Evolutionary conservation across 805 yeast species (phyloP).

Genomic region (Cyberlindnera petersonii): DNA sequence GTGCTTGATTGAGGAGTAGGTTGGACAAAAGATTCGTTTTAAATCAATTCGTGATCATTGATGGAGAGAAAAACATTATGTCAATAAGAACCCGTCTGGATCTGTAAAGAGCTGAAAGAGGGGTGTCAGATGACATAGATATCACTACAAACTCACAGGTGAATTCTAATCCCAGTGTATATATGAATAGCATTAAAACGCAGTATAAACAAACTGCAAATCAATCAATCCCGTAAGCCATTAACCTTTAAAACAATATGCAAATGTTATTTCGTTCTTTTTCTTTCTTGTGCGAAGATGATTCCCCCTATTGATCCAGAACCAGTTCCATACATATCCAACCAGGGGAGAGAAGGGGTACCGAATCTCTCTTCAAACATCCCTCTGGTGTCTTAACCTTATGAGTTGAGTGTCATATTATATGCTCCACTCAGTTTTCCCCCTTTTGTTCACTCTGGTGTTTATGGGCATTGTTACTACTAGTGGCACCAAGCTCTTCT

Average conservation of each 20-base stretch:
- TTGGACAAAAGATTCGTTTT: slow-evolving; percentile 12
- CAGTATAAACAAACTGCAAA: too few relatives aligned
- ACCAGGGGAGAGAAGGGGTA: not conserved
- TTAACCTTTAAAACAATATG: not conserved
- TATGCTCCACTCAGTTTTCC: not conserved
- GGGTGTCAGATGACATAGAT: slow-evolving; percentile 31
- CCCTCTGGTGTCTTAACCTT: not conserved
- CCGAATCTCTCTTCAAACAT: too few relatives aligned
- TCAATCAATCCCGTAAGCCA: too few relatives aligned
- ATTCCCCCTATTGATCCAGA: too few relatives aligned
- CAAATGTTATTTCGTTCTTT: too few relatives aligned
- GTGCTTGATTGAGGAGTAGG: slow-evolving; percentile 6
- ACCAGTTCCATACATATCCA: not conserved
- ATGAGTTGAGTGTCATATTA: too few relatives aligned
- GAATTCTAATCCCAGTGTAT: not conserved
- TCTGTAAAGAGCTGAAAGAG: slow-evolving; percentile 26
- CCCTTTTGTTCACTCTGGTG: not conserved
- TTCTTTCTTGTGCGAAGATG: too few relatives aligned
- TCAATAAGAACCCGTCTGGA: slow-evolving; percentile 28
- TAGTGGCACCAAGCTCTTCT: not conserved
- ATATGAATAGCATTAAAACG: too few relatives aligned
- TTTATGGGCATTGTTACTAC: not conserved
- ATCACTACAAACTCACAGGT: slow-evolving; percentile 5
- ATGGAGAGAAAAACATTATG: slow-evolving; percentile 19
- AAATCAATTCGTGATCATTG: slow-evolving; percentile 21